Conservation (phyloP, 2,329 filamentous ascomycete genomes). For the Dothidotthia symphoricarpi region DNA sequence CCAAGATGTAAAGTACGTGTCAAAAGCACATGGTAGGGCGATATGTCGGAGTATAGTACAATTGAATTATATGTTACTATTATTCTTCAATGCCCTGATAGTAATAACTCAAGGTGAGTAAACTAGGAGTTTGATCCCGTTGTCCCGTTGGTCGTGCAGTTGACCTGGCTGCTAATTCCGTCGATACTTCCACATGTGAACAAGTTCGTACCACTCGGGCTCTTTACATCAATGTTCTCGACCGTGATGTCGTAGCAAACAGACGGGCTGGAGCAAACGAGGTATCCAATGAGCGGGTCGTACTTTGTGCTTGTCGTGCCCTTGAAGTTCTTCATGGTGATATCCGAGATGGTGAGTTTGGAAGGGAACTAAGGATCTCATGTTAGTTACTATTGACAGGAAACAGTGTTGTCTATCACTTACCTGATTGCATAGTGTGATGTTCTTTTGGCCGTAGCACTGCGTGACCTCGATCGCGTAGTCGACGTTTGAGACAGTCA, state of each 20-base stretch:
- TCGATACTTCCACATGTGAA: constrained; percentile 47
- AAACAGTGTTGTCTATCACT: too few relatives aligned
- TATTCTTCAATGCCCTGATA: too few relatives aligned
- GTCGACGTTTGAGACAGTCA: constrained; percentile 62
- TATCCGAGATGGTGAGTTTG: constrained; percentile 55
- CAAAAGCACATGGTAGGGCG: too few relatives aligned
- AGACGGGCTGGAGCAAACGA: constrained; percentile 46
- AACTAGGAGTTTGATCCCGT: constrained; percentile 24
- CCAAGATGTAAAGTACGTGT: too few relatives aligned
- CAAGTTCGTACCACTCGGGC: constrained; percentile 47
- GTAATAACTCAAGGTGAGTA: too few relatives aligned
- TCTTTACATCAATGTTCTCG: constrained; percentile 46
- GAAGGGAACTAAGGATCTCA: constrained; percentile 48
- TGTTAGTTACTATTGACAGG: too few relatives aligned
- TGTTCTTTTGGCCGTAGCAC: constrained; percentile 63
- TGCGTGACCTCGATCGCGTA: constrained; percentile 65
- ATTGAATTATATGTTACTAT: too few relatives aligned
- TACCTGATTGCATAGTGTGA: constrained; percentile 57
- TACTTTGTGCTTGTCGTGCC: constrained; percentile 53
- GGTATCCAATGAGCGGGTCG: constrained; percentile 44
- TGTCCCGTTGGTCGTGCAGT: constrained; percentile 23
- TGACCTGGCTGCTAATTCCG: constrained; percentile 30
- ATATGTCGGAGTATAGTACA: too few relatives aligned
- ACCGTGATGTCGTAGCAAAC: constrained; percentile 53
- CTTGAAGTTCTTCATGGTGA: constrained; percentile 57